Percentiles rank a stretch among this genome's conserved stretches.
phyloP scores from a whole-genome alignment of 2,329 filamentous ascomycete genomes.

The Tolypocladium sp. region DNA sequence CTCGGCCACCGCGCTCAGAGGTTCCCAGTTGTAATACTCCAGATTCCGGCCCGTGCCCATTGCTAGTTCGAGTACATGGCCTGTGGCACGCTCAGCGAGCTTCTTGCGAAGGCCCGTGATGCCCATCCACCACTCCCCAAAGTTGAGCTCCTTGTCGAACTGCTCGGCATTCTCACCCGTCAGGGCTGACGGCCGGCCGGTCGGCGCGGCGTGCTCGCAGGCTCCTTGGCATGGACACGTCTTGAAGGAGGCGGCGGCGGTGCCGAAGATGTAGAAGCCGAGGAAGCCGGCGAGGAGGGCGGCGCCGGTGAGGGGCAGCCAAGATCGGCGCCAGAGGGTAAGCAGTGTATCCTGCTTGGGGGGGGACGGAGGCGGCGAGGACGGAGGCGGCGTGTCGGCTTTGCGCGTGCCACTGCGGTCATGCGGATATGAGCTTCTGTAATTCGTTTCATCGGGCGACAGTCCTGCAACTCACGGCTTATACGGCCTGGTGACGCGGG shows the following conservation, averaged over 20 bases:
- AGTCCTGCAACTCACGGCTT: slow-evolving; percentile 16
- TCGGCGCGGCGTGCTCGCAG: slow-evolving; percentile 29
- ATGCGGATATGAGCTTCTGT: not conserved
- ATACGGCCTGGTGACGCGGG: slow-evolving; percentile 16
- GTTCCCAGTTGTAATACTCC: slow-evolving; percentile 47
- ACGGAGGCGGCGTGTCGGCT: slow-evolving; percentile 2
- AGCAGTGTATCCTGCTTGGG: slow-evolving; percentile 22
- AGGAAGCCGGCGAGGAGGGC: slow-evolving; percentile 34
- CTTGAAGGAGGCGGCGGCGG: slow-evolving; percentile 25
- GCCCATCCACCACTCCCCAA: slow-evolving; percentile 48
- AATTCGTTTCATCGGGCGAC: not conserved
- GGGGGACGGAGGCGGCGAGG: slow-evolving; percentile 13
- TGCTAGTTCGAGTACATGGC: slow-evolving; percentile 54
- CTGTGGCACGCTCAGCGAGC: slow-evolving; percentile 37
- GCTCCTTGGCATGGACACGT: slow-evolving; percentile 11
- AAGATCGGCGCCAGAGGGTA: slow-evolving; percentile 27
- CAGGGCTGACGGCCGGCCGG: slow-evolving; percentile 39
- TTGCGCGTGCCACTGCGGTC: slow-evolving; percentile 2
- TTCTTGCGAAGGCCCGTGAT: slow-evolving; percentile 39
- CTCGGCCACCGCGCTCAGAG: slow-evolving; percentile 18
- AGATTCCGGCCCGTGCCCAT: slow-evolving; percentile 56
- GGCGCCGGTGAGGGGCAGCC: slow-evolving; percentile 35
- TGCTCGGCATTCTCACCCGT: slow-evolving; percentile 37
- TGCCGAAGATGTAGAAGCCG: slow-evolving; percentile 36
- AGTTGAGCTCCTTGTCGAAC: slow-evolving; percentile 50